Base-by-base conservation (phyloP, 495 filamentous ascomycete species). In the Talaromyces trachyspermus region DNA sequence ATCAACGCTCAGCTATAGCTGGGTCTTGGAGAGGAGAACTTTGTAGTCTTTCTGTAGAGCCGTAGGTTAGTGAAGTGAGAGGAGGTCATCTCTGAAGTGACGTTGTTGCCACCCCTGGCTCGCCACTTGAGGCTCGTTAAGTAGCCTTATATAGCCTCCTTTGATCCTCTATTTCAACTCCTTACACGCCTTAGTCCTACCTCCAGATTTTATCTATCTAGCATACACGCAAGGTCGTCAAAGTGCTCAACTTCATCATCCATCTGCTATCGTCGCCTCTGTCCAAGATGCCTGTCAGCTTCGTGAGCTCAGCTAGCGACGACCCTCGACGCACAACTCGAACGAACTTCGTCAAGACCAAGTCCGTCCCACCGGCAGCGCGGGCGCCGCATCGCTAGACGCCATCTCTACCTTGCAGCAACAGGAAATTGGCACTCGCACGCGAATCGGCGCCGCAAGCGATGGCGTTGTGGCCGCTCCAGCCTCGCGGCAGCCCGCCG, bases 21-120 rank as follows among this genome's bases (percentile, higher is more conserved):
- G 54, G 55, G 62, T 39, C 23, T 68, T 73, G 75, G 70, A 77
- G 75, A 77, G 76, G 70, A 66, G 62, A 2, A 10, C n/a, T 29
- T 17, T 30, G 7, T 30, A 30, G 6, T 30, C 27, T 7, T 6
- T 30, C 7, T 30, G 27, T 30, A 30, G 6, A 12, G 6, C 6
- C 6, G 12, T 12, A 30, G 27, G 4, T 30, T 15, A 2, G 15
- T 5, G 23, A 5, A 19, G 15, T 23, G 37, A 14, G 14, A 20
- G 8, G 10, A 11, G 9, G 0, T n/a, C 1, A 1, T 42, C 39
- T 15, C 8, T 19, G 11, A 15, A 27, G 22, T 27, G 20, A 42
- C 39, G 39, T 42, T 5, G 6, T 27, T 22, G 35, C 35, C 35
- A 38, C 35, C 6, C 15, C 1, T 38, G 9, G 18, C 35, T 17